Evolutionary conservation across 2,329 filamentous ascomycete species (phyloP), one percentile per base, ranked within the genome.

Genomic region (Alternaria sp.): DNA sequence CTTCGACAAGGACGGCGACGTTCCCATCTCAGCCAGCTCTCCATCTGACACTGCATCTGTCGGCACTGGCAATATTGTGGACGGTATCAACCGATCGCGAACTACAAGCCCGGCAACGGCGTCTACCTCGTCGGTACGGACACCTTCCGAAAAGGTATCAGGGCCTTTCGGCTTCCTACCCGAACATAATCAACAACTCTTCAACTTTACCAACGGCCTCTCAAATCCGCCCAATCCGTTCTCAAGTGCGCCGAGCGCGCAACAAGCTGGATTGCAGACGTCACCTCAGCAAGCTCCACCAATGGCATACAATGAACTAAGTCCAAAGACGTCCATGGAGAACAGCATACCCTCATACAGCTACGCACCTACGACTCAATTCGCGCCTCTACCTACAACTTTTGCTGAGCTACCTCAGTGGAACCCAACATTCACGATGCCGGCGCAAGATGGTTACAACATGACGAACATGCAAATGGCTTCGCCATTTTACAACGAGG

Each of bases 1-100:
- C 69, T 99, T 96, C 78, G 90, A 94, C 63, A 86, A 83, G 65
- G 81, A 83, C 49, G 81, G 82, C 38, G 83, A 85, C 58, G 77
- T 84, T 26, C 80, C 81, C 18, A 82, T 84, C n/a, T 72, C 81
- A 2, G 81, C 82, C 24, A 73, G 75, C 5, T 83, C 82, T 11
- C 81, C 82, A 2, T 83, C 82, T 5, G 82, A 84, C 39, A 78
- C 71, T 52, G 80, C 81, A 4, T 80, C 81, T 1, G 75, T 78
- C 1, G 67, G 75, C 3, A 75, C 76, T 22, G 76, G 77, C 54
- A 78, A 76, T 30, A 75, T 77, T 7, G 78, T 81, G n/a, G 77
- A 78, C 24, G 71, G 74, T n/a, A 77, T 78, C 66, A 79, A 77
- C 56, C 72, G 80, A 26, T 83, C 82, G 28, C 73, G 77, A 48